Base-by-base conservation (phyloP, 805 yeast species). In the Lachancea fermentati region DNA sequence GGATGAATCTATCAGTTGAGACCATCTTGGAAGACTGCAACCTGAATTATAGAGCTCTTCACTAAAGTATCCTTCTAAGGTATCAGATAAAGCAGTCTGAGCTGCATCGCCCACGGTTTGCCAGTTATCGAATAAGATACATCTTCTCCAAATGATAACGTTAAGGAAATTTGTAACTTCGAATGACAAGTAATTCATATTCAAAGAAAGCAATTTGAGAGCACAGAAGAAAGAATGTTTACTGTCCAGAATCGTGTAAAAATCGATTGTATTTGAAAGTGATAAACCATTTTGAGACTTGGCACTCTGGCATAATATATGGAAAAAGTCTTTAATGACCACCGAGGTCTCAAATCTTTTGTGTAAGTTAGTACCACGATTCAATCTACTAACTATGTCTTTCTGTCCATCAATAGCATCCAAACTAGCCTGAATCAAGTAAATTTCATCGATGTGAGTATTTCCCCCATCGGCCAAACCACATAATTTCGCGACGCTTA, bases 401-500 rank as follows among this genome's bases (percentile, higher is more conserved):
- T 16, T 66, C 52, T 81, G 85, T 3, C 73, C 72, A 41, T 76
- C 69, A 13, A 75, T 60, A 14, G 65, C 58, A 28, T 70, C 70
- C 17, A 80, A 61, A 25, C 69, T 71, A 24, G 66, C 65, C 47
- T 81, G 81, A 22, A 82, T 71, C 6, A 69, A 71, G 13, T 54
- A 55, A 6, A 77, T 39, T 19, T 31, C 19, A 4, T 48, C 53
- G 15, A 43, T 29, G 4, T 43, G 44, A 2, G 18, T 30, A 2
- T 43, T 36, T 3, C 47, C 52, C 13, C 44, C 42, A 1, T 69
- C 57, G 0, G 79, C 79, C 14, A 84, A 53, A 1, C 76, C 67
- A 2, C 85, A 63, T 16, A 88, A 60, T 57, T 87, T 87, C 2
- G 94, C 89, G 36, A 87, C 60, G 42, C 86, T 81, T 44, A 79